Conservation (phyloP, 1,139 yeast genomes). For the Pichia sp. region DNA sequence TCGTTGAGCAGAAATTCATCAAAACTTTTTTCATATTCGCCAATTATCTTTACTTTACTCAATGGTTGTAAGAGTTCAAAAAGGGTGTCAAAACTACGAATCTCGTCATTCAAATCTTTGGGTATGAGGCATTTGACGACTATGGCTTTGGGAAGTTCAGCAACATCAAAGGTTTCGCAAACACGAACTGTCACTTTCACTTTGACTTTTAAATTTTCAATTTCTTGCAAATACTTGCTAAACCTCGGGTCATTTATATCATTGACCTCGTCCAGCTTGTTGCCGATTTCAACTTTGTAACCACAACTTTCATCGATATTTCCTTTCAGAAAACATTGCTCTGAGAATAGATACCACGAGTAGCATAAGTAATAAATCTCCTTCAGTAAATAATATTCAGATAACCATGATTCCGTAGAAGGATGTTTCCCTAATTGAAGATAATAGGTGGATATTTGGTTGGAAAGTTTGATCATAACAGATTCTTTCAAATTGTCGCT, state of each 20-base stretch:
- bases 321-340: slow-evolving; percentile 37
- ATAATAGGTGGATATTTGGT: slow-evolving; percentile 54
- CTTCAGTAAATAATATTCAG: slow-evolving; percentile 25
- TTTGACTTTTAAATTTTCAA: slow-evolving; percentile 20
- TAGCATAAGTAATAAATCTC: slow-evolving; percentile 61
- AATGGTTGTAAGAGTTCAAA: not conserved
- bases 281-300: slow-evolving; percentile 32
- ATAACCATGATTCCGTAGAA: slow-evolving; percentile 28
- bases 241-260: not conserved
- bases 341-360: slow-evolving; percentile 54
- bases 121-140: slow-evolving; percentile 48
- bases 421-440: slow-evolving; percentile 46
- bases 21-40: slow-evolving; percentile 62
- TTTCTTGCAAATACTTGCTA: too few relatives aligned
- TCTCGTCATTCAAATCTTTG: slow-evolving; percentile 18
- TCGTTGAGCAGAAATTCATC: slow-evolving; percentile 45
- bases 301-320: slow-evolving; percentile 70
- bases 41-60: slow-evolving; percentile 24
- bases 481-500: slow-evolving; percentile 50
- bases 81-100: not conserved
- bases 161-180: too few relatives aligned
- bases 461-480: slow-evolving; percentile 54
- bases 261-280: slow-evolving; percentile 29
- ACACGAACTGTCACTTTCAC: too few relatives aligned
- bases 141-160: slow-evolving; percentile 38